Base-by-base conservation (phyloP, 768 basidiomycete genomes). In the Clavaria fumosa region DNA sequence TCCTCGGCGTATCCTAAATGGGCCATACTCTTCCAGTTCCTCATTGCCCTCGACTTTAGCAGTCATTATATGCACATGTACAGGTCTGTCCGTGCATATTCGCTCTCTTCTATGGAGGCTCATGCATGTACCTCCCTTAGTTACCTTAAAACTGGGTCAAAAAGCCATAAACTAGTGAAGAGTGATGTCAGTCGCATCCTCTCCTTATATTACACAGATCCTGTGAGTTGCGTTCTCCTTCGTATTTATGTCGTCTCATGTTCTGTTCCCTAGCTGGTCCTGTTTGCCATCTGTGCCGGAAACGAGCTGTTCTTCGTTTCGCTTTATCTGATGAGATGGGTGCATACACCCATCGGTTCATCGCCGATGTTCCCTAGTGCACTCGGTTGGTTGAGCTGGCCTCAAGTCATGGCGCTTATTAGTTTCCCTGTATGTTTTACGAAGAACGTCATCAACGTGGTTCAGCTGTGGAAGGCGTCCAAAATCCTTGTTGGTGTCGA, bases 21-120 rank as follows among this genome's bases (percentile, higher is more conserved):
- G 44, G 83, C 91, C 3, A 61, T 93, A 23, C 50, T 77, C 35
- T 96, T 99, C 66, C 89, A 95, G 58, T 80, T 85, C 61, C 73
- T 99, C 43, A 99, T 99, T 58, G 75, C 91, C 1, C 73, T 99
- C 40, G 95, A 99, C 56, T 99, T 99, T 55, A 80, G 83, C 49
- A 93, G 88, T 47, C 95, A 97, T 59, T 97, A 97, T 60, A 96
- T 97, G 75, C 95, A 97, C 57, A 99, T 97, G 95, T 95, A 96
- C 58, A 95, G 93, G 93, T 91, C 49, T 27, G 7, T n/a, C 20
- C 21, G 12, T 35, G 11, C n/a, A 5, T 6, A 15, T 28, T 7
- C 31, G 14, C 19, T 27, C n/a, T 24, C 7, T 26, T 10, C 26
- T 14, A 20, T 28, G 14, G 2, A 11, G 20, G 10, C 17, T 21